Evolutionary conservation across 2,329 filamentous ascomycete genomes (phyloP), one percentile per base, ranked within the genome.

Genomic region (Stemphylium beticola): DNA sequence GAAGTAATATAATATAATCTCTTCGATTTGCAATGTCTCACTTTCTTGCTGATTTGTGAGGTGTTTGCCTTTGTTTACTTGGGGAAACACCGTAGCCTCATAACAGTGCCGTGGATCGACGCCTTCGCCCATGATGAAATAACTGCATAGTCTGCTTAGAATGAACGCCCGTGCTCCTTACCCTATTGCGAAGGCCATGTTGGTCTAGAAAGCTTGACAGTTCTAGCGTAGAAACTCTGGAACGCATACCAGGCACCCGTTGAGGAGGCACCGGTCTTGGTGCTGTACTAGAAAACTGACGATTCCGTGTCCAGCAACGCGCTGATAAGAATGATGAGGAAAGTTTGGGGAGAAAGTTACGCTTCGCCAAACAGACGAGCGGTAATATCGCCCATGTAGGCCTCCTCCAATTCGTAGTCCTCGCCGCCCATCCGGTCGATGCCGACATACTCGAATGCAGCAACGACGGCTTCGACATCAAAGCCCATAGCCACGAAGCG

Each of bases 401-500:
- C 92, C 67, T 95, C 90, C 70, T 96, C 91, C n/a, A 96, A 79
- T 66, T 91, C 87, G 73, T 96, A 95, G 71, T 95, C 90, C 62
- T 88, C 81, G 0, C 92, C 92, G 22, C 83, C 84, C 64, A 89
- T 91, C 15, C 85, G 85, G 59, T 93, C 90, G 62, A 96, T 93
- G 5, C 91, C 90, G 7, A 95, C 87, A 57, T 84, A 90, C 47
- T 88, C 83, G 68, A 97, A 96, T 0, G 92, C 91, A 9, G 89
- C 84, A 0, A 97, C 92, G 1, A 98, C 92, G n/a, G 85, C 83
- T 43, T 93, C 90, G 2, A 96, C 84, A 52, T 92, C 87, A 66
- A 98, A 98, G 10, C 93, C 93, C 93, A 98, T 98, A 66, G 81
- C 85, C 14, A 90, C 86, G 66, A 98, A 98, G 4, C 89, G 85